Base-by-base conservation (phyloP, 305 asterid genomes). In the Plantago rigida region DNA sequence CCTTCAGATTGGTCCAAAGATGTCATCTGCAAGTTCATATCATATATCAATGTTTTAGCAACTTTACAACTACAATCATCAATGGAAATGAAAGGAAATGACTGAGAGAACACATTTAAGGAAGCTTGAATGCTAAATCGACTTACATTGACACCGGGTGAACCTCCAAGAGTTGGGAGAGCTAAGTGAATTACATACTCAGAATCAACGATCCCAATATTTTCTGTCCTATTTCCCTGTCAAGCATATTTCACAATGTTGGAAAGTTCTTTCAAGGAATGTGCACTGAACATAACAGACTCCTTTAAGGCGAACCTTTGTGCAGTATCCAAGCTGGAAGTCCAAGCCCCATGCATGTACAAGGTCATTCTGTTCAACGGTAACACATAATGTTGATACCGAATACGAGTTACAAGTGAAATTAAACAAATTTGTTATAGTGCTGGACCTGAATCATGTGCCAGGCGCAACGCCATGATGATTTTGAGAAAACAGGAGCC, bases 401-500 rank as follows among this genome's bases (percentile, higher is more conserved):
- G n/a, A 41, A 41, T 9, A 41, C 10, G 9, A 41, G 46, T 41
- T 9, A 41, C n/a, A 9, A 1, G 5, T 13, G 15, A 13, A 57
- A 39, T 13, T 7, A 12, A 11, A 19, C 36, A 50, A 34, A 44
- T 17, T 0, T 31, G 2, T 22, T 39, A 56, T 47, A 15, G 41
- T 22, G n/a, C 54, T 63, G 26, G 39, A 86, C 95, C 94, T 87
- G 95, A 72, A 87, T 81, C 83, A 87, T 75, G 73, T 82, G 71
- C 94, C 95, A 87, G 0, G 76, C 73, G 53, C 94, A 87, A 50
- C 83, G 90, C 95, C 94, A 87, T 0, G 89, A 81, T 67, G 73
- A 79, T 51, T 69, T 73, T 4, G 95, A 84, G 74, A 87, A 87
- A 64, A 82, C 90, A 4, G 94, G 94, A 76, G 94, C 94, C 95